Evolutionary conservation across 148 eudicot species (phyloP), one percentile per base, ranked within the genome.

Genomic region (Cornus kousa): DNA sequence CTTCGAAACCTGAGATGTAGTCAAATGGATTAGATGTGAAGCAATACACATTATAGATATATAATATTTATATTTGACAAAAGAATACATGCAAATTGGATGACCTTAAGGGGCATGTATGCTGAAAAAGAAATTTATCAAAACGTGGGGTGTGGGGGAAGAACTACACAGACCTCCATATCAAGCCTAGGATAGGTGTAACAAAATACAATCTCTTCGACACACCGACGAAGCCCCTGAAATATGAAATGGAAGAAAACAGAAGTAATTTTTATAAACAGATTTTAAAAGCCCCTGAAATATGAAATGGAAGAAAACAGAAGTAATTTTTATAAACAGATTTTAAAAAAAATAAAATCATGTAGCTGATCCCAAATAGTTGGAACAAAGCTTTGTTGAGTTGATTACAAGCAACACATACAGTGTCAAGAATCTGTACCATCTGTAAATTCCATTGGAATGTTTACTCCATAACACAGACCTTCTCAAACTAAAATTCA

Each of bases 141-240:
- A n/a, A 19, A 62, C 68, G 28, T 7, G 60, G 19, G 28, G 68
- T 28, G 73, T 9, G 35, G 57, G 77, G 74, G 71, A 16, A 33
- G 68, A 43, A 43, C 23, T 80, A 10, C 19, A 77, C 48, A 43
- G 8, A 43, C 97, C 99, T 87, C 98, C 90, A 92, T 85, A 84
- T 95, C 99, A 74, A 95, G 92, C 86, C 99, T 91, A 10, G 99
- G 99, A 85, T 93, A 95, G 72, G 96, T 83, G 74, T 85, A 90
- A 39, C 85, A 78, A 82, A 96, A 93, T 39, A 92, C 90, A 74
- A 95, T 92, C 82, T 95, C 98, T 86, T 96, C 91, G 72, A 93
- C 88, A 71, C 95, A 93, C 79, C 94, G 79, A 67, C 90, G 92
- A 82, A 93, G 83, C 43, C 88, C 93, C 24, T 93, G 90, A 84